Conservation (phyloP, 257 asterid genomes). For the Leonotis leonurus region DNA sequence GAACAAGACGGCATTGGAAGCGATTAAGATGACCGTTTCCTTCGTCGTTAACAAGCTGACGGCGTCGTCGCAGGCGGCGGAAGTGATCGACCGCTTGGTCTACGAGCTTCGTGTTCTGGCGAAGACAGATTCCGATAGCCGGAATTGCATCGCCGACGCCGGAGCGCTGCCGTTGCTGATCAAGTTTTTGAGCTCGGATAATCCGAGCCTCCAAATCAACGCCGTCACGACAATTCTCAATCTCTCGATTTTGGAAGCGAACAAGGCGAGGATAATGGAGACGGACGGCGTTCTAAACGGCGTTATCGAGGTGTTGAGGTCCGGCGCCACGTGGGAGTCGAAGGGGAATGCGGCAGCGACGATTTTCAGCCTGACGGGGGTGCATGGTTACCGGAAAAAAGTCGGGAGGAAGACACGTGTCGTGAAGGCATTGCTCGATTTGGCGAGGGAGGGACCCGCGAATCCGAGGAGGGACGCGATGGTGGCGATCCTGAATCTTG, state of each 20-base stretch:
- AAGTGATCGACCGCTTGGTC: slow-evolving; percentile 50
- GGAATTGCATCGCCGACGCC: slow-evolving; percentile 72
- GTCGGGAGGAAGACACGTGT: slow-evolving; percentile 56
- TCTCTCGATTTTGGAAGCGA: slow-evolving; percentile 71
- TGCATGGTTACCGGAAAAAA: slow-evolving; percentile 51
- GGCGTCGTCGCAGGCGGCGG: slow-evolving; percentile 42
- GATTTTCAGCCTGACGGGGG: slow-evolving; percentile 57
- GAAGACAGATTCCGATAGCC: slow-evolving; percentile 71
- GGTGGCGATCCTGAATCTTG: slow-evolving; percentile 71
- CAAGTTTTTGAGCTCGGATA: slow-evolving; percentile 48
- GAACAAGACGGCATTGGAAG: slow-evolving; percentile 74
- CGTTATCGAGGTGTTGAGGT: slow-evolving; percentile 60
- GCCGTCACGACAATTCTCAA: slow-evolving; percentile 81
- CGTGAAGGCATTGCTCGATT: slow-evolving; percentile 51
- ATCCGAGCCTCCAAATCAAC: slow-evolving; percentile 66
- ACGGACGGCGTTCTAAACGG: slow-evolving; percentile 69
- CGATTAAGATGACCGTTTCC: slow-evolving; percentile 68
- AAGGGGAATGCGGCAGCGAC: slow-evolving; percentile 94
- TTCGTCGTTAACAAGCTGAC: slow-evolving; percentile 54
- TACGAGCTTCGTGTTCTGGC: slow-evolving; percentile 75
- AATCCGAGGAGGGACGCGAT: slow-evolving; percentile 63
- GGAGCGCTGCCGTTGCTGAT: slow-evolving; percentile 64
- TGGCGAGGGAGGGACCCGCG: slow-evolving; percentile 56
- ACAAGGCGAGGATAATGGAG: slow-evolving; percentile 66
- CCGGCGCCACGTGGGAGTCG: slow-evolving; percentile 89